Conservation (phyloP, 2,329 filamentous ascomycete species). For the Paecilomyces dactylethromorphus region DNA sequence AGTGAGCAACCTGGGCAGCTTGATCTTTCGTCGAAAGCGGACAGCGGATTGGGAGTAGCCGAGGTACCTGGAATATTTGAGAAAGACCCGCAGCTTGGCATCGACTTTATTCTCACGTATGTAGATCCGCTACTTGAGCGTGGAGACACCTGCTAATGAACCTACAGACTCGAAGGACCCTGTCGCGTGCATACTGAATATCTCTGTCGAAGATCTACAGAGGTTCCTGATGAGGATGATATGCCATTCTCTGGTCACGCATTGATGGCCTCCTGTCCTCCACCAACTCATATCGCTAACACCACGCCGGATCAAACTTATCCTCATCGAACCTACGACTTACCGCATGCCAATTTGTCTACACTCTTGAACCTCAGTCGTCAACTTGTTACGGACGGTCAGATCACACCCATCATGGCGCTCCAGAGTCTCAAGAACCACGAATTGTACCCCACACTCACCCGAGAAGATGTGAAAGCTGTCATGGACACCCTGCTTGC, state of each 20-base stretch:
- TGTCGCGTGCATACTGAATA: slow-evolving; percentile 58
- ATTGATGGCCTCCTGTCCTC: slow-evolving; percentile 86
- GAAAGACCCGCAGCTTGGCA: slow-evolving; percentile 38
- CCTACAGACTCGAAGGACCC: slow-evolving; percentile 49
- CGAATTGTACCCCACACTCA: slow-evolving; percentile 61
- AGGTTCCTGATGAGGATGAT: slow-evolving; percentile 55
- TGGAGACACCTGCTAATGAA: slow-evolving; percentile 1
- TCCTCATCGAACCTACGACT: slow-evolving; percentile 69
- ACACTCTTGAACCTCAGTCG: slow-evolving; percentile 80
- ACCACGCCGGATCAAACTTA: slow-evolving; percentile 49
- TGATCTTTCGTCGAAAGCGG: slow-evolving; percentile 3
- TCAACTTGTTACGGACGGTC: slow-evolving; percentile 71
- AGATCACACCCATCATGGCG: slow-evolving; percentile 89
- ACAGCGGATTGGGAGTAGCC: not conserved
- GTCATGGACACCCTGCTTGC: slow-evolving; percentile 67
- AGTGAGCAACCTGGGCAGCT: slow-evolving; percentile 1
- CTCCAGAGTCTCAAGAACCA: slow-evolving; percentile 76
- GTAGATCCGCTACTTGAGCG: slow-evolving; percentile 9
- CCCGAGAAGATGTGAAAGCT: slow-evolving; percentile 60
- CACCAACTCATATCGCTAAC: slow-evolving; percentile 55
- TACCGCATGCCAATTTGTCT: slow-evolving; percentile 67
- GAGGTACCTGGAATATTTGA: slow-evolving; percentile 35
- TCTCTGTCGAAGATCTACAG: slow-evolving; percentile 71
- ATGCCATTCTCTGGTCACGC: slow-evolving; percentile 71
- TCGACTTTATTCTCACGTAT: slow-evolving; percentile 43